Conservation (phyloP, 257 asterid genomes). For the Solanum acaule region DNA sequence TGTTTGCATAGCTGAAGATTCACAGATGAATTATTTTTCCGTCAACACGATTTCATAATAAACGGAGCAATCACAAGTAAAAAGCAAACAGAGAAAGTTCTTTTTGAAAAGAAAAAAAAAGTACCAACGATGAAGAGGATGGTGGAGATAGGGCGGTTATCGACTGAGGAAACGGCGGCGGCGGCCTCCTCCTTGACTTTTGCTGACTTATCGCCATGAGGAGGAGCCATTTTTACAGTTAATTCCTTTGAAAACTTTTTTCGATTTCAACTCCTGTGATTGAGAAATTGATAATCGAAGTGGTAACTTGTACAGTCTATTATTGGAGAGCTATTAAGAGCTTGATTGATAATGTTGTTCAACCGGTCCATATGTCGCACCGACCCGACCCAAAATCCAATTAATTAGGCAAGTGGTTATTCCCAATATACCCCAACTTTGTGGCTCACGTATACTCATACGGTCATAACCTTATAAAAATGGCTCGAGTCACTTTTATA, state of each 20-base stretch:
- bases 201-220: constrained; percentile 21
- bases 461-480: no score
- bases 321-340: not conserved
- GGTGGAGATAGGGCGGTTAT: constrained; percentile 46
- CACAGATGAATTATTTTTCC: not conserved
- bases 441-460: no score
- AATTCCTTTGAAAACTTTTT: not conserved
- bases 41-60: not conserved
- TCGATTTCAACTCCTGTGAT: not conserved
- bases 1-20: constrained; percentile 72
- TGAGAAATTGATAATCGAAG: not conserved
- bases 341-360: not conserved
- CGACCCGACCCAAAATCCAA: not conserved
- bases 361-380: not conserved
- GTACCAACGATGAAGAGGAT: constrained; percentile 76
- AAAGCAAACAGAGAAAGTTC: not conserved
- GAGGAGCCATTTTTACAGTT: constrained; percentile 46
- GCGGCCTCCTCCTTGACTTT: constrained; percentile 30
- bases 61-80: not conserved
- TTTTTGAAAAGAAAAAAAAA: not conserved
- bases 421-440: not conserved
- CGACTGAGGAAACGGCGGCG: not conserved
- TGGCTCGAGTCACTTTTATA: no score
- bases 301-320: not conserved
- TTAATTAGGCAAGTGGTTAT: not conserved